Conservation (phyloP, 257 asterid species). For the Solanum pimpinellifolium region DNA sequence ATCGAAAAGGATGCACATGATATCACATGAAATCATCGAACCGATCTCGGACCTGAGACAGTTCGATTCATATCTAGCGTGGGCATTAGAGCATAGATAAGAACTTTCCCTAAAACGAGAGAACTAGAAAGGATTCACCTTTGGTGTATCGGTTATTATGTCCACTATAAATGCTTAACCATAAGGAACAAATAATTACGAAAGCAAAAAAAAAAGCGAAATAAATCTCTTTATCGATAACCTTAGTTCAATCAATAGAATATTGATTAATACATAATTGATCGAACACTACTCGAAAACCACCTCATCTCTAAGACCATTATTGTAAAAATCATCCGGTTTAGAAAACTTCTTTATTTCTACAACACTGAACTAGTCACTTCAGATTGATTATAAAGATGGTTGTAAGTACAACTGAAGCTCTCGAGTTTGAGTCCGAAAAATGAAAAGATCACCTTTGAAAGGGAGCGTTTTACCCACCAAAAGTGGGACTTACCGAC, state of each 20-base stretch:
- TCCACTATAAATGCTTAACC: accelerated
- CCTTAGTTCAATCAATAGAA: background rate
- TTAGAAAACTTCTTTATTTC: background rate
- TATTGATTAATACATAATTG: background rate
- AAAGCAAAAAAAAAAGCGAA: background rate
- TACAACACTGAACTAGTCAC: background rate
- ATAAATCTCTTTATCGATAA: too few relatives aligned
- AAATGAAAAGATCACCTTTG: background rate
- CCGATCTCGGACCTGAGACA: background rate
- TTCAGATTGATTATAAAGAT: background rate
- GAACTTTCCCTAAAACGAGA: background rate
- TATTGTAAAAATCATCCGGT: background rate
- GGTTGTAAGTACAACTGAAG: background rate
- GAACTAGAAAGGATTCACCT: background rate
- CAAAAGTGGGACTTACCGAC: background rate
- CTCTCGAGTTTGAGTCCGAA: background rate
- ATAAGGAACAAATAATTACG: accelerated
- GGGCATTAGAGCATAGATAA: background rate
- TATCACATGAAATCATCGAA: background rate
- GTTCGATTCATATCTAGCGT: background rate
- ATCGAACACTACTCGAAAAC: background rate
- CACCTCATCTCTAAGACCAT: background rate
- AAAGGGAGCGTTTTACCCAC: background rate
- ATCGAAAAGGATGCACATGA: background rate
- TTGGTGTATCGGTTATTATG: background rate